Conservation (phyloP, 768 basidiomycete species). For the Tephrocybe sp. region DNA sequence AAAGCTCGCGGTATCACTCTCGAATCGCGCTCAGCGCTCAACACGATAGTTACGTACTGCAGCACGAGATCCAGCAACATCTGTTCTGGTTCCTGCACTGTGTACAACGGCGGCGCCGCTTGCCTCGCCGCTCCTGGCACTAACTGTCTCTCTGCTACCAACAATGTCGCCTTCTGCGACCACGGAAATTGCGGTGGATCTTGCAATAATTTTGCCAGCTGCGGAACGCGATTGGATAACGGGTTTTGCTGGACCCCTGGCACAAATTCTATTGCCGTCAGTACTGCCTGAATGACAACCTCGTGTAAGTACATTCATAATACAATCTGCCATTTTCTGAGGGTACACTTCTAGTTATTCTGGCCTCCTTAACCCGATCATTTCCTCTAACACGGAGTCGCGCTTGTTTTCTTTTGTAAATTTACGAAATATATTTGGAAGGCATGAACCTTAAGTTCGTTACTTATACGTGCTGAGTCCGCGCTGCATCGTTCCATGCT, state of each 20-base stretch:
- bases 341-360: no score
- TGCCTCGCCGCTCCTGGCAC: constrained; percentile 30
- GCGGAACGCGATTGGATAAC: constrained; percentile 24
- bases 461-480: no score
- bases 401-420: no score
- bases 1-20: constrained; percentile 15
- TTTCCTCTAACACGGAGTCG: no score
- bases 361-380: no score
- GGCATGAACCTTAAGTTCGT: no score
- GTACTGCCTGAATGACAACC: background rate
- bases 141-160: constrained; percentile 30
- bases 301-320: no score
- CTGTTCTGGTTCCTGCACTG: constrained; percentile 32
- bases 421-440: no score
- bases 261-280: constrained; percentile 23
- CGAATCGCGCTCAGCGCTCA: constrained; percentile 14
- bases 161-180: constrained; percentile 29
- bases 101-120: constrained; percentile 25
- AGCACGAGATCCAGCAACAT: constrained; percentile 16
- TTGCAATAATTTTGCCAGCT: constrained; percentile 23
- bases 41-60: constrained; percentile 30
- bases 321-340: background rate
- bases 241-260: constrained; percentile 30
- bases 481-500: no score
- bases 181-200: constrained; percentile 19